Evolutionary conservation across 1,284 basidiomycete genomes (phyloP).

Genomic region (Heterobasidion occidentale): DNA sequence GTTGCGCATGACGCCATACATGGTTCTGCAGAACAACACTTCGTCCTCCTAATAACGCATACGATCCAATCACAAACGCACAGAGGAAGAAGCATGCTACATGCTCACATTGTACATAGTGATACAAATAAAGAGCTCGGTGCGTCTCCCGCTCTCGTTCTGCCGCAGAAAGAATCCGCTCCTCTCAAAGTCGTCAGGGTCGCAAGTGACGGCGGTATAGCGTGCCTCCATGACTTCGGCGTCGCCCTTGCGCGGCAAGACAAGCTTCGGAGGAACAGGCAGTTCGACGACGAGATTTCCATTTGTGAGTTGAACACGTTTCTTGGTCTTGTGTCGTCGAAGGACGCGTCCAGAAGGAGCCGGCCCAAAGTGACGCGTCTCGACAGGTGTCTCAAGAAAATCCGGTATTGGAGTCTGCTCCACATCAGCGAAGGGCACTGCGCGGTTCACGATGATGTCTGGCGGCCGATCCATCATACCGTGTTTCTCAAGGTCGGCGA

Average conservation of each 20-base stretch:
- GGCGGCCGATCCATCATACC: neutral
- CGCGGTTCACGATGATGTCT: conserved; percentile 3
- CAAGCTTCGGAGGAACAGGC: conserved; percentile 77
- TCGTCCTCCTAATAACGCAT: conserved; percentile 46
- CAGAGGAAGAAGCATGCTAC: neutral
- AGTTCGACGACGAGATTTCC: conserved; percentile 89
- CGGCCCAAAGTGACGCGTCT: conserved; percentile 82
- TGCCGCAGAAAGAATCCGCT: conserved; percentile 79
- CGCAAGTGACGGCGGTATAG: conserved; percentile 89
- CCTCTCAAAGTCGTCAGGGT: conserved; percentile 83
- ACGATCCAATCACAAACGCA: neutral
- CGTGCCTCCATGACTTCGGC: conserved; percentile 95
- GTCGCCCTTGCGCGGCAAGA: conserved; percentile 75
- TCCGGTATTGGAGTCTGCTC: conserved; percentile 10
- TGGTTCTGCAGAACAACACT: conserved; percentile 73
- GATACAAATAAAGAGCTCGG: conserved; percentile 79
- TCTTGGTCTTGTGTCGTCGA: conserved; percentile 85
- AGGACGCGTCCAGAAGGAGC: conserved; percentile 80
- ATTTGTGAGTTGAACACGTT: conserved; percentile 61
- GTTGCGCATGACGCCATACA: conserved; percentile 92
- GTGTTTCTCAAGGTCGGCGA: conserved; percentile 2
- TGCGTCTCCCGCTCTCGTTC: conserved; percentile 74
- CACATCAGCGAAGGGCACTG: conserved; percentile 11
- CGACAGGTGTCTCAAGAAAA: conserved; percentile 32
- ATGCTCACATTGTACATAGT: conserved; percentile 60